phyloP scores from a whole-genome alignment of 352 stramenopile genomes.

The Globisporangium iwayamae region DNA sequence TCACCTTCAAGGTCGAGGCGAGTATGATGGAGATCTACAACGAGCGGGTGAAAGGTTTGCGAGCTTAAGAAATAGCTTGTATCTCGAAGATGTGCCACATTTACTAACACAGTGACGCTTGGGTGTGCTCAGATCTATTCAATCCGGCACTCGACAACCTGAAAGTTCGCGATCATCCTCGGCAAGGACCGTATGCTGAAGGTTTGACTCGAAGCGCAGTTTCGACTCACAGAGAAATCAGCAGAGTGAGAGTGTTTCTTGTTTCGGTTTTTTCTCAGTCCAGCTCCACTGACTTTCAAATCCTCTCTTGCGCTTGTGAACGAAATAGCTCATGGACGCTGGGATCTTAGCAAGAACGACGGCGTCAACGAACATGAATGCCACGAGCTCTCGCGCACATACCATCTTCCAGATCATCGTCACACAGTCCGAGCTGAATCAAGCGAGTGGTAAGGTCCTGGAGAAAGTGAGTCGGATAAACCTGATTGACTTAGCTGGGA shows the following conservation, averaged over 20 bases:
- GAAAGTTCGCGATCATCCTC: constrained; percentile 86
- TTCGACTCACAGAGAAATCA: constrained; percentile 81
- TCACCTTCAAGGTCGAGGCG: constrained; percentile 84
- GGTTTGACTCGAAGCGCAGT: constrained; percentile 76
- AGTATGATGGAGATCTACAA: constrained; percentile 92
- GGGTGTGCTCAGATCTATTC: constrained; percentile 56
- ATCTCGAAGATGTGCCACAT: not conserved
- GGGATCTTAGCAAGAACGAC: constrained; percentile 81
- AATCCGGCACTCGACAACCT: constrained; percentile 80
- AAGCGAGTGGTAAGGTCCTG: constrained; percentile 66
- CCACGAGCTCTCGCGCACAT: constrained; percentile 76
- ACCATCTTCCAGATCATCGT: constrained; percentile 87
- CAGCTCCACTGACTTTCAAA: not conserved
- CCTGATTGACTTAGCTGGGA: constrained; percentile 91
- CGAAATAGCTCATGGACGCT: constrained; percentile 71
- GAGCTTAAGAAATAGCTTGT: not conserved
- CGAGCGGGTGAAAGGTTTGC: constrained; percentile 76
- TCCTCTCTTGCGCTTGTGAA: not conserved
- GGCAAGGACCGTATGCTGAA: constrained; percentile 81
- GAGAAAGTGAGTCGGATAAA: constrained; percentile 87
- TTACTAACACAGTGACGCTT: not conserved
- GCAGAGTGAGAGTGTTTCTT: constrained; percentile 23
- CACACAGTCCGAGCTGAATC: constrained; percentile 73
- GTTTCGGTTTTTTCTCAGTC: not conserved
- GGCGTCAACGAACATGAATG: constrained; percentile 86